These are phyloP conservation scores for Alnus rubra DNA, from an alignment of 306 rosid genomes.

Conservation along the genomic window DNA sequence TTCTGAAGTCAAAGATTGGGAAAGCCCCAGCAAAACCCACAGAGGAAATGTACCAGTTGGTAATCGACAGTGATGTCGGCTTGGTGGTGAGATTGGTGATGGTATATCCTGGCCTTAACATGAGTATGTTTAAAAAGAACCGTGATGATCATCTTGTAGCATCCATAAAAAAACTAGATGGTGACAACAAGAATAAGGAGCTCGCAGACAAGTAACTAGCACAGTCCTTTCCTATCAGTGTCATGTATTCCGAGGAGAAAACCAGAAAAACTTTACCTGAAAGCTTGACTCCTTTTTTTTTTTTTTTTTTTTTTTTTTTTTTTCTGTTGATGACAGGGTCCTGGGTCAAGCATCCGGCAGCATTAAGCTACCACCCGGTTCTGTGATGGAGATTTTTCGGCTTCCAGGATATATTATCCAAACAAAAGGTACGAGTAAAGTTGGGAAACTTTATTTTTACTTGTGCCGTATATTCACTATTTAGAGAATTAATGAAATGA, in stretches of 20 bases:
- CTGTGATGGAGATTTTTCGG: constrained; percentile 13
- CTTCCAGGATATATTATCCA: constrained; percentile 25
- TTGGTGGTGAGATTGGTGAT: constrained; percentile 17
- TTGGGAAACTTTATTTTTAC: not conserved
- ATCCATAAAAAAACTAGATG: constrained; percentile 21
- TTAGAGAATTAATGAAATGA: not conserved
- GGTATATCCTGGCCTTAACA: constrained; percentile 14
- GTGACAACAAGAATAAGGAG: constrained; percentile 28
- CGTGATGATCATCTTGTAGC: constrained; percentile 20
- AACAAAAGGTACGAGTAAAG: constrained; percentile 15
- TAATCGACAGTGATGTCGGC: constrained; percentile 20
- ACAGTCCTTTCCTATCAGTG: not conserved
- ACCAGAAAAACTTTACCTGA: not conserved
- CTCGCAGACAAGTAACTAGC: constrained; percentile 23
- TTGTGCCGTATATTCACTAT: not conserved
- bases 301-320: too few species aligned
- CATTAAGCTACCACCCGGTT: constrained; percentile 13
- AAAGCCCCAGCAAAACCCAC: constrained; percentile 28
- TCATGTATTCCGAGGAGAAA: not conserved
- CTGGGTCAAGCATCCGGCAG: constrained; percentile 7
- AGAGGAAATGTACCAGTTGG: constrained; percentile 23
- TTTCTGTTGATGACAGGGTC: not conserved
- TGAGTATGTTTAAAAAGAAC: constrained; percentile 16
- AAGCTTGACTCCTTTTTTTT: not conserved
- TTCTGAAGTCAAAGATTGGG: constrained; percentile 14